Evolutionary conservation across 148 eudicot genomes (phyloP), one percentile per base, ranked within the genome.

Genomic region (Nepenthes mirabilis): DNA sequence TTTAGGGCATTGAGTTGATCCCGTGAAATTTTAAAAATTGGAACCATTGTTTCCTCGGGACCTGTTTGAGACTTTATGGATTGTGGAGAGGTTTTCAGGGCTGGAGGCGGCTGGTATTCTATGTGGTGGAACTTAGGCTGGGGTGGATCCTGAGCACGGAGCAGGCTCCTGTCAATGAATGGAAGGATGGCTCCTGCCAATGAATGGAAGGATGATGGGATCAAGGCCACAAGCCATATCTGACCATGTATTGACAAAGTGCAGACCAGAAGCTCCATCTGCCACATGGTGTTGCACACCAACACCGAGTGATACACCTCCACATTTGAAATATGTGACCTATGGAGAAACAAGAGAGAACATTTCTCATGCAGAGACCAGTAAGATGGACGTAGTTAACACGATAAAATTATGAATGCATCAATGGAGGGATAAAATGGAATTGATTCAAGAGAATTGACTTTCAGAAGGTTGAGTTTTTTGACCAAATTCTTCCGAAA

Each of bases 301-400:
- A 0, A 72, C 2, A 1, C 80, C 76, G 1, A 72, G 62, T 3
- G 67, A 47, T 0, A 72, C 68, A 12, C 76, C 70, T 8, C 80
- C 80, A 36, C 80, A 76, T 2, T 47, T 47, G 57, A 76, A 76
- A 1, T 65, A 65, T 1, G 80, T 76, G 9, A 75, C 12, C 37
- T 70, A 66, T 4, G 57, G 33, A 32, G 59, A 56, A 23, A 23
- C 23, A 23, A 23, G 23, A 23, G 23, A 23, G 23, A 23, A 23
- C 23, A 23, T 23, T 23, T 23, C 23, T 23, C 23, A 23, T 23
- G 23, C 23, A 23, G 23, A 23, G 23, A 23, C 23, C 23, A 23
- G 23, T 23, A 23, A 23, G 23, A 23, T 23, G 23, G 23, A 0
- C 23, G 0, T 23, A 23, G 23, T 23, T 23, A 23, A 23, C 23